Percentiles rank a stretch among this genome's conserved stretches.
phyloP scores from a whole-genome alignment of 371 early-diverging fungal species.

The Apophysomyces sp. region DNA sequence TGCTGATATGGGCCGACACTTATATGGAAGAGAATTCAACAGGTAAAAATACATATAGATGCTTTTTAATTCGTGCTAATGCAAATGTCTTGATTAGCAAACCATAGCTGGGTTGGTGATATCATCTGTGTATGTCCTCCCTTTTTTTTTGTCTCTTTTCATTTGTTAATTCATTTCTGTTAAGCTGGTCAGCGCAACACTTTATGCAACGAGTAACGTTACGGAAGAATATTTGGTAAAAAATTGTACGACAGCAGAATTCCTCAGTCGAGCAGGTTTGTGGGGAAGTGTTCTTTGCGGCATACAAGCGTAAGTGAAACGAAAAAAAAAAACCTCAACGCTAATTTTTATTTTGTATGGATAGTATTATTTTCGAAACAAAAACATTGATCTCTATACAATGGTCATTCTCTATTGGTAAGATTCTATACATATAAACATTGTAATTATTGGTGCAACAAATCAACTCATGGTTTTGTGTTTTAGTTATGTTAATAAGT shows the following conservation, averaged over 20 bases:
- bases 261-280: constrained; percentile 30
- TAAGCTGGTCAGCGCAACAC: constrained; percentile 39
- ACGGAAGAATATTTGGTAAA: constrained; percentile 46
- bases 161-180: not conserved
- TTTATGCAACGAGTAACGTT: constrained; percentile 46
- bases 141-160: not conserved
- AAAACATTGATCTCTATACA: constrained; percentile 16
- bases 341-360: too few relatives aligned
- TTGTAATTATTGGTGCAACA: not conserved
- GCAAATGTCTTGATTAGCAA: constrained; percentile 14
- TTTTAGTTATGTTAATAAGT: constrained; percentile 17
- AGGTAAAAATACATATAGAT: constrained; percentile 9
- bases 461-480: not conserved
- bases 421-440: too few relatives aligned
- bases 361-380: constrained; percentile 33
- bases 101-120: constrained; percentile 51
- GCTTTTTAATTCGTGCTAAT: too few relatives aligned
- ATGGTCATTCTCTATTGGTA: constrained; percentile 31
- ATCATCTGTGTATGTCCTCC: constrained; percentile 31
- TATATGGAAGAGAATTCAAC: constrained; percentile 11
- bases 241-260: constrained; percentile 26
- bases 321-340: not conserved
- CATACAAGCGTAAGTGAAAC: constrained; percentile 31
- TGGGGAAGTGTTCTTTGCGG: constrained; percentile 37
- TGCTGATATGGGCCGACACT: constrained; percentile 39